Evolutionary conservation across 495 filamentous ascomycete genomes (phyloP), one percentile per base, ranked within the genome.

Genomic region (Coniosporium apollinis): DNA sequence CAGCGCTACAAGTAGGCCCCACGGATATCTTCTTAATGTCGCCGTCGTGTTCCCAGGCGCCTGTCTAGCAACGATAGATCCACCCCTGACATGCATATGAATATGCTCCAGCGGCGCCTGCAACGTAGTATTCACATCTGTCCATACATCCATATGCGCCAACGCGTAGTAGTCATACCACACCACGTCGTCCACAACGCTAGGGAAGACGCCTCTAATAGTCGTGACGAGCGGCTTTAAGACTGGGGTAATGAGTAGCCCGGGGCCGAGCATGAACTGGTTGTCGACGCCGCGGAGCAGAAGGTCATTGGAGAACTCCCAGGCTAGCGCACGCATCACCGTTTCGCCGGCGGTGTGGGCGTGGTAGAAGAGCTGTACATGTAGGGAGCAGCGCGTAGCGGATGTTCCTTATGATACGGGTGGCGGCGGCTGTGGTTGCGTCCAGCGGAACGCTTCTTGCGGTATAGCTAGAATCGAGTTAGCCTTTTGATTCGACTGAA

Each of bases 121-220:
- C 34, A 89, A 76, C 0, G 77, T 84, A 2, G 74, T 68, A 42
- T 85, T 85, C 38, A 73, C 59, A 4, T 72, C 74, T 0, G 69
- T 49, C 31, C 60, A 19, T 1, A 67, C 74, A 4, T 56, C 43
- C 2, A 83, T 62, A 0, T 58, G 55, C 1, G 59, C 56, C 24
- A 69, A 62, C 11, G 62, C 74, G 52, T 89, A 86, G 79, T 80
- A 87, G 49, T 91, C 83, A 42, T 87, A 92, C 72, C 80, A 92
- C 8, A 73, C 47, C 37, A 69, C 64, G 4, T 69, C 72, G 2
- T 65, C 48, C 4, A 60, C 69, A 3, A 72, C 51, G 13, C 82
- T 81, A 0, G 83, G 83, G 50, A 92, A 89, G 5, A 85, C 71
- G 17, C 76, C 82, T n/a, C 72, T 56, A 13, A 84, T 78, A 2